Conservation (phyloP, 768 basidiomycete species). For the Suillus placidus region DNA sequence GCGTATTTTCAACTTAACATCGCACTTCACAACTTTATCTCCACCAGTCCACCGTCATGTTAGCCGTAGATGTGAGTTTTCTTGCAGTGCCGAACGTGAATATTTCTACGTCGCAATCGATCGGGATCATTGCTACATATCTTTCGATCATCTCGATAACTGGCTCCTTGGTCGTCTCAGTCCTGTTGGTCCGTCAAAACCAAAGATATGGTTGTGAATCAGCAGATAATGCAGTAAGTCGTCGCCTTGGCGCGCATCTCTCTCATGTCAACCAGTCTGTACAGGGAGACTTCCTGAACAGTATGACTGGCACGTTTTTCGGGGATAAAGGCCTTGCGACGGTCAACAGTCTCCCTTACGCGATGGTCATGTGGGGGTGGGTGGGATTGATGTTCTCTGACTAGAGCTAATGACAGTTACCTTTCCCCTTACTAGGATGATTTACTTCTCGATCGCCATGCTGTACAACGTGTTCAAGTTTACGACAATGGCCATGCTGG, state of each 20-base stretch:
- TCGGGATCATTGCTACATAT: conserved; percentile 12
- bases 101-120: conserved; percentile 2
- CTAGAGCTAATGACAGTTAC: background rate
- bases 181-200: conserved; percentile 22
- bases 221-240: conserved; percentile 42
- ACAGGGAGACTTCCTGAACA: conserved; percentile 6
- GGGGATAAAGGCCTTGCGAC: conserved; percentile 50
- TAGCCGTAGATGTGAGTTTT: conserved; percentile 37
- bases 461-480: conserved; percentile 6
- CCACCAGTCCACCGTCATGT: conserved; percentile 36
- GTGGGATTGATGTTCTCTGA: conserved; percentile 19
- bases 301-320: conserved; percentile 19
- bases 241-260: background rate
- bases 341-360: conserved; percentile 52
- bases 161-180: conserved; percentile 15
- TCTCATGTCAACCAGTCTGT: background rate
- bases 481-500: background rate
- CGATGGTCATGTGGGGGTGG: conserved; percentile 55
- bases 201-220: conserved; percentile 37
- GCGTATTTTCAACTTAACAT: background rate
- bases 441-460: conserved; percentile 10
- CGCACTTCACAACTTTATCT: background rate
- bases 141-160: conserved; percentile 13
- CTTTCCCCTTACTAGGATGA: conserved; percentile 7
- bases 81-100: conserved; percentile 40